A percentile compares a stretch with the other conserved stretches of the same genome.
Conservation (phyloP, 305 asterid species). For the Fraxinus xanthoxyloides region DNA sequence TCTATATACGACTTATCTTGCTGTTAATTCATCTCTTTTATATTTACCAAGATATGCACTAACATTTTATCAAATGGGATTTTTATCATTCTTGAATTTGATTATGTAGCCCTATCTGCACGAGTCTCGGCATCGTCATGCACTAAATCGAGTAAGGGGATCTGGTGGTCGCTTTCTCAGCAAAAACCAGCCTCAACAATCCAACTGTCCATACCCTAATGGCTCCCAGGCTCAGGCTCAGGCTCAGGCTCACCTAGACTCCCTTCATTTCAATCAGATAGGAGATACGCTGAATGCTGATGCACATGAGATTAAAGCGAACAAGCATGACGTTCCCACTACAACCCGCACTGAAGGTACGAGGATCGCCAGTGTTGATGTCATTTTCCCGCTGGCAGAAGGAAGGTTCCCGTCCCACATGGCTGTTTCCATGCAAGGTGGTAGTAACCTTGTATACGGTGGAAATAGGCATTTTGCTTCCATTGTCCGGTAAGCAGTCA, state of each 20-base stretch:
- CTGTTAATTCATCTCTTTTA: neutral
- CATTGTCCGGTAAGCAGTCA: conserved; percentile 59
- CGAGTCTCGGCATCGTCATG: conserved; percentile 95
- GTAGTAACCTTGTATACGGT: conserved; percentile 37
- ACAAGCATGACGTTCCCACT: conserved; percentile 28
- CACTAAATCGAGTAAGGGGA: conserved; percentile 86
- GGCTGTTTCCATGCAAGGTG: conserved; percentile 39
- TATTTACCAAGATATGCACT: neutral
- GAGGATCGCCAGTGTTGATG: conserved; percentile 16
- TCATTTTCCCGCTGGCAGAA: conserved; percentile 39
- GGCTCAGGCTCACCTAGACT: conserved; percentile 13
- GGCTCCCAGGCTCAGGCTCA: conserved; percentile 26
- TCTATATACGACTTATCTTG: neutral
- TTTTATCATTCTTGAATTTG: neutral
- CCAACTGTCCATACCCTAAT: conserved; percentile 29
- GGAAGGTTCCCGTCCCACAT: conserved; percentile 37
- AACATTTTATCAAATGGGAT: neutral
- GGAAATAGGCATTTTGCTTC: conserved; percentile 55
- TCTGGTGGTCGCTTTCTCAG: conserved; percentile 89
- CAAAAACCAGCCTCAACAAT: conserved; percentile 58
- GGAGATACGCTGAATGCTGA: conserved; percentile 12
- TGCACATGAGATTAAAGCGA: conserved; percentile 16
- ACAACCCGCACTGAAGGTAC: conserved; percentile 21
- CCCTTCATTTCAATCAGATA: conserved; percentile 27
- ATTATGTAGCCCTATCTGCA: conserved; percentile 87